phyloP scores from a whole-genome alignment of 2,329 filamentous ascomycete species.

The Penicillium occitanis region DNA sequence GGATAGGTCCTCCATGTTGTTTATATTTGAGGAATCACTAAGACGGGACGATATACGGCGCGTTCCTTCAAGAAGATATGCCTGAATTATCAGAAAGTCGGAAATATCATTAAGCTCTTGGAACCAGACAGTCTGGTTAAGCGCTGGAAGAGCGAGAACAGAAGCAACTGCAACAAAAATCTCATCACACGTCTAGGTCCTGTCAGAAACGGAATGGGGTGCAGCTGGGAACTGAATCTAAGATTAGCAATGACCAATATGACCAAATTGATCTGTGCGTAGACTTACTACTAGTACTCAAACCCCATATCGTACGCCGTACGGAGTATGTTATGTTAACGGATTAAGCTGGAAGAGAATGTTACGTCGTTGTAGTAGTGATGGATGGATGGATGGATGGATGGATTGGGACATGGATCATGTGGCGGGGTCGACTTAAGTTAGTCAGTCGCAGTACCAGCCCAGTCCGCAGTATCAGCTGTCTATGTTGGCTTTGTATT shows the following conservation, averaged over 20 bases:
- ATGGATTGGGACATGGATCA: not conserved
- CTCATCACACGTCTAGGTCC: not conserved
- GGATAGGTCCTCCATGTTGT: conserved; percentile 34
- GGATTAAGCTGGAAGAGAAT: not conserved
- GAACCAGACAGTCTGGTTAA: not conserved
- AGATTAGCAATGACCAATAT: not conserved
- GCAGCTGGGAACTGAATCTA: not conserved
- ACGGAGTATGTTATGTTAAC: not conserved
- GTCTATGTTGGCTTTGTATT: not conserved
- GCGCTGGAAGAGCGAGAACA: not conserved
- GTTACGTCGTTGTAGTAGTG: not conserved
- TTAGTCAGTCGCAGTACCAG: not conserved
- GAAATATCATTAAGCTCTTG: not conserved
- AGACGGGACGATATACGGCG: not conserved
- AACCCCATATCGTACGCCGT: not conserved
- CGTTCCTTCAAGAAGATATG: not conserved
- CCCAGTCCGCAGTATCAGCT: not conserved
- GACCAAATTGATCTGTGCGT: not conserved
- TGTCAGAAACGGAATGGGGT: not conserved
- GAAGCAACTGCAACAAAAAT: not conserved
- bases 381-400: not conserved
- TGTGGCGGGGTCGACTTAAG: not conserved
- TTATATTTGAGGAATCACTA: not conserved
- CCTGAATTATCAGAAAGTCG: not conserved
- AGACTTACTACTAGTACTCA: not conserved